Evolutionary conservation across 306 rosid species (phyloP).

Genomic region (Ceratonia siliqua): DNA sequence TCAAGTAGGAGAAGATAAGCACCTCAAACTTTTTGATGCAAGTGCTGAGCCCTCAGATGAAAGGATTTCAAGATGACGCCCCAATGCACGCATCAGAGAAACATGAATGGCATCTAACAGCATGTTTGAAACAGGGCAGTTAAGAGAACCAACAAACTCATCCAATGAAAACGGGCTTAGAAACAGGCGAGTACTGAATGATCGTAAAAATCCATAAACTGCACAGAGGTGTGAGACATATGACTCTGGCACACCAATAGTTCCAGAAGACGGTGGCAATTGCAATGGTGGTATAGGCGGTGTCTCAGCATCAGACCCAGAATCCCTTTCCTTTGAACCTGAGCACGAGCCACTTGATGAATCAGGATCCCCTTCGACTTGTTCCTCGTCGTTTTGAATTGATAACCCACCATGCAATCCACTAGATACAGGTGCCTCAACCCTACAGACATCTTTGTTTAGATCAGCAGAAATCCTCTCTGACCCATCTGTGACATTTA

Average conservation of each 20-base stretch:
- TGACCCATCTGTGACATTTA: not conserved
- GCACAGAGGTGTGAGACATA: slow-evolving; percentile 71
- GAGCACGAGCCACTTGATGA: slow-evolving; percentile 47
- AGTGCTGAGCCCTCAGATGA: slow-evolving; percentile 68
- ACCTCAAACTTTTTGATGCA: slow-evolving; percentile 84
- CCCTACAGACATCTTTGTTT: slow-evolving; percentile 31
- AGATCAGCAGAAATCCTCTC: slow-evolving; percentile 23
- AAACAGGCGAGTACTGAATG: slow-evolving; percentile 70
- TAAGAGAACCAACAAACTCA: slow-evolving; percentile 87
- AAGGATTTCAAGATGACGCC: slow-evolving; percentile 65
- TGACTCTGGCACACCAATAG: slow-evolving; percentile 78
- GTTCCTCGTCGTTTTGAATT: slow-evolving; percentile 35
- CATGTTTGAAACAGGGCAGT: slow-evolving; percentile 54
- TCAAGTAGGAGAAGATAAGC: slow-evolving; percentile 1
- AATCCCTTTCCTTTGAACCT: slow-evolving; percentile 37
- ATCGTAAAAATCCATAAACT: slow-evolving; percentile 81
- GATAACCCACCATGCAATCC: slow-evolving; percentile 38
- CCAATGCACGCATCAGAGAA: slow-evolving; percentile 70
- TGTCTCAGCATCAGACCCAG: slow-evolving; percentile 39
- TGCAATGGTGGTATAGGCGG: slow-evolving; percentile 44
- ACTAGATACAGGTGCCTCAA: slow-evolving; percentile 38
- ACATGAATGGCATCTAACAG: slow-evolving; percentile 80
- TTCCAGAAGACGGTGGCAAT: slow-evolving; percentile 77
- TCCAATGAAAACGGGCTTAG: slow-evolving; percentile 80
- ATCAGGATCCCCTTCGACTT: slow-evolving; percentile 46